These are phyloP conservation scores for Penicillium herquei DNA, from an alignment of 495 filamentous ascomycete species.

Conservation along the genomic window DNA sequence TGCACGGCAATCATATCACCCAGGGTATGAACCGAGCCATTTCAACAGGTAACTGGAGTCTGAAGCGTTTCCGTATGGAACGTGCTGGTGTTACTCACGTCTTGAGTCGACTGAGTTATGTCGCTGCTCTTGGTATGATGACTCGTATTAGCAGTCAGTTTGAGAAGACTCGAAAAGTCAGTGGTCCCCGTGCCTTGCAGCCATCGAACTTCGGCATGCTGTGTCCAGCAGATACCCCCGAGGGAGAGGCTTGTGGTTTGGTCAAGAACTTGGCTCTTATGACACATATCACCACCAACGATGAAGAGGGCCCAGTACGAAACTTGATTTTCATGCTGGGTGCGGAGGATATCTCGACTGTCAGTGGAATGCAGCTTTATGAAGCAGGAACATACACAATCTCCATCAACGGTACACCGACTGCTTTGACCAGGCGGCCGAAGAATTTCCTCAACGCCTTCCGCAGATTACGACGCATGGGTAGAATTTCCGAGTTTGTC, in stretches of 20 bases:
- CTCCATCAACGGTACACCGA: slow-evolving; percentile 91
- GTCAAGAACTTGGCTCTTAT: slow-evolving; percentile 98
- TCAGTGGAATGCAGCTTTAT: slow-evolving; percentile 81
- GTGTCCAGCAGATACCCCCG: slow-evolving; percentile 93
- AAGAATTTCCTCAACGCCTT: slow-evolving; percentile 82
- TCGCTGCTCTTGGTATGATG: slow-evolving; percentile 99
- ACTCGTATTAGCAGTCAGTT: slow-evolving; percentile 98
- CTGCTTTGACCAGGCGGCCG: slow-evolving; percentile 76
- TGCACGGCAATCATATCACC: slow-evolving; percentile 79
- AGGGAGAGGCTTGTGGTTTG: slow-evolving; percentile 96
- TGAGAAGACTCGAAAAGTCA: slow-evolving; percentile 95
- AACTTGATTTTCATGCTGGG: slow-evolving; percentile 76
- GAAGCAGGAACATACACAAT: slow-evolving; percentile 80
- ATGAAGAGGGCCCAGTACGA: slow-evolving; percentile 83
- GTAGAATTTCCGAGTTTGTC: slow-evolving; percentile 88
- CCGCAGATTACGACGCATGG: slow-evolving; percentile 78
- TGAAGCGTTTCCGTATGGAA: slow-evolving; percentile 98
- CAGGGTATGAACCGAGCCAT: slow-evolving; percentile 90
- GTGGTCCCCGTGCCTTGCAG: slow-evolving; percentile 90
- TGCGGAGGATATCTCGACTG: slow-evolving; percentile 70
- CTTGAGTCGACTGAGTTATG: slow-evolving; percentile 91
- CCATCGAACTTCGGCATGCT: slow-evolving; percentile 98
- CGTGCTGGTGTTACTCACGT: slow-evolving; percentile 96
- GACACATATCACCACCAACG: slow-evolving; percentile 97
- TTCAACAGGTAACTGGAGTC: slow-evolving; percentile 94